Percentiles rank a stretch among this genome's conserved stretches.
These are phyloP conservation scores for Gaeumannomyces tritici DNA, from an alignment of 2,329 filamentous ascomycete species.

Conservation along the genomic window DNA sequence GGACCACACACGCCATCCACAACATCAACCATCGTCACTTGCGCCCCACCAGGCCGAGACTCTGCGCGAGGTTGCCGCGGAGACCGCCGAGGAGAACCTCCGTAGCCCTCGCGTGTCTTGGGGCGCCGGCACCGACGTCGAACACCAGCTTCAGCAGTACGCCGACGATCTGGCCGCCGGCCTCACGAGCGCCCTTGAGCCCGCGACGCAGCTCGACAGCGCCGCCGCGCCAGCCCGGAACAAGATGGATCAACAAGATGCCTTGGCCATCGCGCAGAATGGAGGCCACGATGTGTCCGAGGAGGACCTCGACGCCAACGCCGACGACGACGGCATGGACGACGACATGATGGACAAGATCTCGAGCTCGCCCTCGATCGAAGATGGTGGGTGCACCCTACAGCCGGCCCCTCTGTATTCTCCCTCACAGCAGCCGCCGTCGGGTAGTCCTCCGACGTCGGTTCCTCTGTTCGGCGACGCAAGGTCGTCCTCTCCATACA, in stretches of 20 bases:
- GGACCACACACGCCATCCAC: conserved; percentile 56
- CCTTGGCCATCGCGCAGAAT: conserved; percentile 51
- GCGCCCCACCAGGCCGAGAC: conserved; percentile 81
- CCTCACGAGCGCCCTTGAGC: conserved; percentile 26
- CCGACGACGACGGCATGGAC: conserved; percentile 67
- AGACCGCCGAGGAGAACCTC: conserved; percentile 60
- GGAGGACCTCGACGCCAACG: conserved; percentile 56
- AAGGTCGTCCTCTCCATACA: conserved; percentile 32
- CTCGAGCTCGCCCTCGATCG: conserved; percentile 95
- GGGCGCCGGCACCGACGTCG: conserved; percentile 29
- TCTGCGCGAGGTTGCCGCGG: conserved; percentile 69
- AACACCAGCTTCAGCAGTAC: conserved; percentile 34
- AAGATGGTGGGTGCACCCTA: conserved; percentile 80
- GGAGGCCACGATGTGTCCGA: conserved; percentile 46
- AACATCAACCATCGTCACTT: conserved; percentile 38
- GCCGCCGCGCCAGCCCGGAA: conserved; percentile 11
- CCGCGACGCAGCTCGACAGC: conserved; percentile 13
- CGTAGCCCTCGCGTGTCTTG: conserved; percentile 37
- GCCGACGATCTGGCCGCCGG: conserved; percentile 33
- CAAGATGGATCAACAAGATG: conserved; percentile 42
- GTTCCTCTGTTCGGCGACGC: conserved; percentile 19
- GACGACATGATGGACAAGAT: conserved; percentile 99
- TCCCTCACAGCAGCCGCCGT: conserved; percentile 21
- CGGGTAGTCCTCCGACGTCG: conserved; percentile 20
- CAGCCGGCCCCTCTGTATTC: conserved; percentile 23